Base-by-base conservation (phyloP, 139 green algal species). In the Tetradesmus lagerheimii region DNA sequence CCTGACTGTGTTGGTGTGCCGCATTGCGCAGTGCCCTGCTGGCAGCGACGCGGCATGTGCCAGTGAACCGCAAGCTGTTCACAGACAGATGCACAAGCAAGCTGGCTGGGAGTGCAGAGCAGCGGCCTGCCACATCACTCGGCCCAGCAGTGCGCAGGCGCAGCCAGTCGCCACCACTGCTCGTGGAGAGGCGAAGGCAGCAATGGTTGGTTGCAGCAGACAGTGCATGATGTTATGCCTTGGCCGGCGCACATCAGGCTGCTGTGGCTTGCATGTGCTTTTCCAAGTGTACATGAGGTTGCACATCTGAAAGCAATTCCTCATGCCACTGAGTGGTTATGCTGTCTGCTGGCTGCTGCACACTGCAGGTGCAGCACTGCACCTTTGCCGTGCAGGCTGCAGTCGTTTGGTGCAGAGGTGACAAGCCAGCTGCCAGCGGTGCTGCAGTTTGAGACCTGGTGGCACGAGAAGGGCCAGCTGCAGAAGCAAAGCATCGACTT, bases 361-460 rank as follows among this genome's bases (percentile, higher is more conserved):
- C 9, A 0, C 75, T 75, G 45, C 80, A 86, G 80, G 43, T 86
- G 80, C 31, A 43, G 29, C 37, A 86, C 80, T 45, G 45, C 80
- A 0, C 79, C 79, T 0, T 4, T n/a, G 23, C 41, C 27, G 25
- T 31, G 29, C 45, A 45, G 80, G 80, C 80, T 31, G 16, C 45
- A 27, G 4, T 34, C 80, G 9, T 75, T 35, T n/a, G 57, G 80
- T 45, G 45, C 20, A 43, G 45, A n/a, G 14, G 37, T 47, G 27
- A 86, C 80, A 29, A 45, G 23, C 37, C 23, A 34, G 27, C 18
- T 77, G 50, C 81, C 81, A 34, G 81, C 29, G 20, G 34, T 87
- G 81, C 53, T 87, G 34, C 81, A 87, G 50, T 87, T 87, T 77
- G 81, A 87, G 53, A 50, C n/a, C 18, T 87, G 81, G 81, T 77